Base-by-base conservation (phyloP, 2,329 filamentous ascomycete species). In the Aspergillus oerlinghausenensis region DNA sequence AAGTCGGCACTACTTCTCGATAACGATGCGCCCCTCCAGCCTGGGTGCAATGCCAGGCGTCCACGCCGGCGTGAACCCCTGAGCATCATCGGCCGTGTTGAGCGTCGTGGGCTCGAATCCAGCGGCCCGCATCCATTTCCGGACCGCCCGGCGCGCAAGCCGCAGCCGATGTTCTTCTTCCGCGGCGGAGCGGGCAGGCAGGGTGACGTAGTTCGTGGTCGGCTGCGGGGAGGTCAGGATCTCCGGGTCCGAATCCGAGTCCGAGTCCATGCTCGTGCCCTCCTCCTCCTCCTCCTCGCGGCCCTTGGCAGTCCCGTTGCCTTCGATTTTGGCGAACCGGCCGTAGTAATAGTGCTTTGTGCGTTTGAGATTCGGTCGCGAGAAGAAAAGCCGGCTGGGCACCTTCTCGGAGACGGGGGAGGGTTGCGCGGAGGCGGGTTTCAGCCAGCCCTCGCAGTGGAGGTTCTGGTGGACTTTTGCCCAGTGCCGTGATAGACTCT, bases 21-120 rank as follows among this genome's bases (percentile, higher is more conserved):
- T 61, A 9, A 73, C 65, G 54, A 96, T 95, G 50, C 91, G 82
- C 1, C 90, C 90, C 70, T 96, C 91, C 8, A 93, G 59, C 55
- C 82, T 82, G 0, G 92, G 92, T 55, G 87, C 84, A 70, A 96
- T 92, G 1, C 89, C 88, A 59, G 83, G 84, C 8, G 90, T 93
- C 90, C 91, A 96, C 61, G 87, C 82, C 2, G 82, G 80, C 40
- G 76, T 76, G 32, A 88, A 85, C 51, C 85, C 82, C 58, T 77
- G 81, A 51, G 85, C 79, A 56, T 81, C 79, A 57, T 89, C 80
- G 17, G 82, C 70, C 17, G 66, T 66, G 57, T 83, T 82, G 10
- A 67, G 55, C 1, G 49, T 77, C 69, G 51, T 72, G 66, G 52
- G 77, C 57, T 85, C 79, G 21, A 95, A 76, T 0, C 86, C 85